These are phyloP conservation scores for Murraya koenigii DNA, from an alignment of 345 rosid species.

Conservation along the genomic window DNA sequence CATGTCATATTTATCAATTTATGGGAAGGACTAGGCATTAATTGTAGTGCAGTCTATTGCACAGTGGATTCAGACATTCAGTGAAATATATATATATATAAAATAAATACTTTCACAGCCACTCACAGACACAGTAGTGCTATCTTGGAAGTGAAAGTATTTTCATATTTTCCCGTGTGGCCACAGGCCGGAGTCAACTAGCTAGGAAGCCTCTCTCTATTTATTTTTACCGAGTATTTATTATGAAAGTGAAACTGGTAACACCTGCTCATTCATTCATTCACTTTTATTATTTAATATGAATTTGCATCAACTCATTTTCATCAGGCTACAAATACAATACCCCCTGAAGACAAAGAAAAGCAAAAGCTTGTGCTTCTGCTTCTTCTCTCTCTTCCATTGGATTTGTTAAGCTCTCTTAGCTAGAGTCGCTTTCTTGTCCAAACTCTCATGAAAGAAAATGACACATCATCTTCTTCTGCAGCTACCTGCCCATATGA, in stretches of 20 bases:
- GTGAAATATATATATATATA: no score
- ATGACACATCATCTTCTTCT: conserved; percentile 40
- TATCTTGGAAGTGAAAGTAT: no score
- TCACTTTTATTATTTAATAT: background rate
- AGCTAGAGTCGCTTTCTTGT: conserved; percentile 50
- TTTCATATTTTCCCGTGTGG: no score
- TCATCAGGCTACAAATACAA: no score
- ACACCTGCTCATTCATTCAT: background rate
- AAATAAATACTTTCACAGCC: no score
- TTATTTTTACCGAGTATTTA: background rate
- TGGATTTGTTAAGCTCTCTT: conserved; percentile 50
- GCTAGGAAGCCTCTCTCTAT: no score
- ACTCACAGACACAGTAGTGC: no score
- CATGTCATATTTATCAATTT: background rate
- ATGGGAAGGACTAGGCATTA: background rate
- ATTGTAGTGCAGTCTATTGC: no score
- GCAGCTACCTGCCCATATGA: conserved; percentile 9
- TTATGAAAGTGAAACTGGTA: background rate
- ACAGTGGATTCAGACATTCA: no score
- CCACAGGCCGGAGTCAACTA: no score
- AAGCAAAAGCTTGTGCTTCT: background rate
- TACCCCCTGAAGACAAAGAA: no score
- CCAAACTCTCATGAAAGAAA: conserved; percentile 63
- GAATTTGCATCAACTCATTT: background rate
- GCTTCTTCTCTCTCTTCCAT: conserved; percentile 9